Base-by-base conservation (phyloP, 176 grass and related monocot species). In the Leersia perrieri region DNA sequence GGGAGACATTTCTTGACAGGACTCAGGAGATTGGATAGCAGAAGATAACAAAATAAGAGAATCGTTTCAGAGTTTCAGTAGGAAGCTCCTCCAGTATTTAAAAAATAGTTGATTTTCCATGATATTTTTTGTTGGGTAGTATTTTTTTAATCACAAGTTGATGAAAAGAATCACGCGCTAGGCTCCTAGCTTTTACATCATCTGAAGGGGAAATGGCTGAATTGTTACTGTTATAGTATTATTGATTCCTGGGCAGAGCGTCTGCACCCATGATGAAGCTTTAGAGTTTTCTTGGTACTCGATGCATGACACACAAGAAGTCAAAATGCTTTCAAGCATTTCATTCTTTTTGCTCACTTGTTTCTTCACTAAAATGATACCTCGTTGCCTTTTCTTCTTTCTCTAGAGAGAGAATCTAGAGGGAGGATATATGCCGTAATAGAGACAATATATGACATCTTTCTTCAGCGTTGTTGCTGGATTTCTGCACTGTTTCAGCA, bases 261-360 rank as follows among this genome's bases (percentile, higher is more conserved):
- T 51, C 38, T n/a, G 76, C 63, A 58, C 53, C 53, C 20, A 86
- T 82, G 83, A 82, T 89, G 83, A 60, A 77, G 67, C 60, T 66
- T 72, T 60, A 67, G 60, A 68, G 83, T 74, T 83, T 40, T 68
- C 38, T 61, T 41, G 47, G 66, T 9, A 90, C 83, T 89, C 78
- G 44, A 78, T 62, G 78, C 73, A 73, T 47, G 66, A 32, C 60
- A 57, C 53, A 49, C 72, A 40, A 9, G 5, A 68, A 72, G 88
- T 90, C 88, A 83, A 90, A 85, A 62, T 81, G 88, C 83, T 60
- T 83, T 86, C 79, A 33, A 90, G 73, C 79, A 67, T 83, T 36
- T 53, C 83, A 69, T 53, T 38, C 68, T 53, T 74, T 83, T 86
- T 83, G 77, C 66, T 60, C 73, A 5, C 31, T 42, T 20, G 79